Conservation (phyloP, 2,329 filamentous ascomycete genomes). For the Cadophora luteo-olivacea region DNA sequence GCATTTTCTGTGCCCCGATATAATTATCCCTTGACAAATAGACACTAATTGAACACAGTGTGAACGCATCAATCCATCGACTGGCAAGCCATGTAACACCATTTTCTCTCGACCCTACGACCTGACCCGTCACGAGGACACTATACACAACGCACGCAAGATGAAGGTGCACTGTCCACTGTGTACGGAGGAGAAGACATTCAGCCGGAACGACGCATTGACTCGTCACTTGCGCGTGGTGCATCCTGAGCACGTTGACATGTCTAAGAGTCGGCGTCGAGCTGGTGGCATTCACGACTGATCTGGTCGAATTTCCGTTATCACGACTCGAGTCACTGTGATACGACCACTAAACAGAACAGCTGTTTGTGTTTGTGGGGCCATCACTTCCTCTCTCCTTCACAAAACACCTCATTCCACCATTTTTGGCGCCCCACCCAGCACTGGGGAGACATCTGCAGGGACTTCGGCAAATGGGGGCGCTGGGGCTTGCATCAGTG, state of each 20-base stretch:
- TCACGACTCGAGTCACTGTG: background rate
- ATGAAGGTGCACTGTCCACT: constrained; percentile 92
- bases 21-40: background rate
- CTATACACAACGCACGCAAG: constrained; percentile 94
- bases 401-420: background rate
- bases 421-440: too few relatives aligned
- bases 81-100: constrained; percentile 92
- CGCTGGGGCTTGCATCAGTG: background rate
- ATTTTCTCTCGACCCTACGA: constrained; percentile 97
- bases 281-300: constrained; percentile 28
- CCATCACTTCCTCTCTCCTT: background rate
- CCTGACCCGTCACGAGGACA: constrained; percentile 94
- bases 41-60: constrained; percentile 54
- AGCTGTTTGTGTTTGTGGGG: background rate
- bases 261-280: constrained; percentile 63
- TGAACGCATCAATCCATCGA: constrained; percentile 91
- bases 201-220: constrained; percentile 92
- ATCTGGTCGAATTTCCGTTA: constrained; percentile 1
- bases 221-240: constrained; percentile 95
- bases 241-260: constrained; percentile 85
- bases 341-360: background rate
- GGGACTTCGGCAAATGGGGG: constrained; percentile 17
- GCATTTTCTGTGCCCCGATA: background rate
- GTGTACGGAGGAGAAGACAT: constrained; percentile 96
- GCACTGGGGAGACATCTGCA: constrained; percentile 7